Evolutionary conservation across 352 stramenopile species (phyloP), one percentile per base, ranked within the genome.

Genomic region (Phytopythium kandeliae): DNA sequence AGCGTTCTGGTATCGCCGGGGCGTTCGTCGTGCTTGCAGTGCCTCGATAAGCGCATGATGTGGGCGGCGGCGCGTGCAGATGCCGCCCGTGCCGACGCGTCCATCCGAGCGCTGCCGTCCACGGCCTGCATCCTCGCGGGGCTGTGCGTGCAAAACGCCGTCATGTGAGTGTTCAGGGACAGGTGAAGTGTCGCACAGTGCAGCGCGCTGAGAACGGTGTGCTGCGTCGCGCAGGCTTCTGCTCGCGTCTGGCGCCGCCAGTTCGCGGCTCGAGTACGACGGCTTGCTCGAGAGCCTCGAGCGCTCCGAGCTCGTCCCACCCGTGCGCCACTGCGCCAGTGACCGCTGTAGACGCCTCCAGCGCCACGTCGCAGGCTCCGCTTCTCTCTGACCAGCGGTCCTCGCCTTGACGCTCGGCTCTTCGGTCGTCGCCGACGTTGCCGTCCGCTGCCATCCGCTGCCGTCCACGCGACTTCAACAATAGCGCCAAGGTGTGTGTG

Each of bases 101-200:
- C 35, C 11, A 40, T 19, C 11, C 49, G 58, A 0, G 59, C 40
- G 9, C 50, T 83, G 19, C 72, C 69, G 2, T 72, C 62, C 8
- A 72, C 65, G 7, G 69, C 80, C 37, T 74, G 69, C 51, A 74
- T 84, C 30, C 58, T 84, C 35, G 58, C 72, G 1, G 69, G 72
- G n/a, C 50, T 84, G n/a, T 48, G 57, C 4, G 55, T 70, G 3
- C 73, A 85, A 40, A 71, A 76, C 33, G 65, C 56, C 2, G 15
- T 78, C 44, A 63, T 64, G 68, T 72, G 60, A 40, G 65, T 61
- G 9, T 3, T 16, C n/a, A n/a, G n/a, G n/a, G n/a, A n/a, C n/a
- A n/a, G n/a, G n/a, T n/a, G n/a, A n/a, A 5, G 2, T 4, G 12
- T 30, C 22, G 26, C 9, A 5, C 21, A 4, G 2, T 7, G 19